Evolutionary conservation across 176 grass and related monocot genomes (phyloP).

Genomic region (Urochloa ruziziensis): DNA sequence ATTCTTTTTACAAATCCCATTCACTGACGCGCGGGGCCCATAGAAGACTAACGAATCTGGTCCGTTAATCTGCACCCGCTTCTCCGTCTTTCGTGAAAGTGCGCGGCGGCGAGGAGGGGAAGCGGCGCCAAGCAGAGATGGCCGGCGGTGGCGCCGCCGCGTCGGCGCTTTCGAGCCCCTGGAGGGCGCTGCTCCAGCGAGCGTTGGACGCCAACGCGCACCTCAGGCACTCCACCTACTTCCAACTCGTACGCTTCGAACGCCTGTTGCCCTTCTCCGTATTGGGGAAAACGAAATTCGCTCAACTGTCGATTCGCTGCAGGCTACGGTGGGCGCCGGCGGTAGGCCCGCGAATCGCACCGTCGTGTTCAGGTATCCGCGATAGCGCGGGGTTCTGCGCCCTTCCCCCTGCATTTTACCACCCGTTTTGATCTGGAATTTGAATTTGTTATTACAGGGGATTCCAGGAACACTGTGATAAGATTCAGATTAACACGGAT

Average conservation of each 20-base stretch:
- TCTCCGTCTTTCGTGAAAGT: background rate
- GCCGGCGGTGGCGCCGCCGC: constrained; percentile 44
- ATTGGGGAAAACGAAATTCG: constrained; percentile 3
- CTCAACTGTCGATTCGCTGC: background rate
- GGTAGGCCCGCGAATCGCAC: constrained; percentile 82
- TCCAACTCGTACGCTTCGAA: constrained; percentile 70
- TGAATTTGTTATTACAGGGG: constrained; percentile 44
- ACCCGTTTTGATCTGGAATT: background rate
- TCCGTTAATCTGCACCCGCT: constrained; percentile 3
- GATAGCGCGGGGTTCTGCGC: background rate
- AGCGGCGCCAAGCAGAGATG: constrained; percentile 19
- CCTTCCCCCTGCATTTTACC: background rate
- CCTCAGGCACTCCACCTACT: constrained; percentile 77
- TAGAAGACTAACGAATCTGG: background rate
- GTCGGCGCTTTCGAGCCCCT: constrained; percentile 44
- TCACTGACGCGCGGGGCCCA: background rate
- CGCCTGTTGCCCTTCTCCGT: background rate
- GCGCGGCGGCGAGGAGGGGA: background rate
- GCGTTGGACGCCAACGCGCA: constrained; percentile 75
- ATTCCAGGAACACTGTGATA: constrained; percentile 72
- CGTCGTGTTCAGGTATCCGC: constrained; percentile 72
- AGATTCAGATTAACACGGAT: constrained; percentile 89
- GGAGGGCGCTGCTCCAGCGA: constrained; percentile 70
- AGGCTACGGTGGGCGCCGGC: constrained; percentile 61
- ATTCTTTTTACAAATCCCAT: too few relatives aligned